Evolutionary conservation across 331 rosid species (phyloP).

Genomic region (Telfairia occidentalis): DNA sequence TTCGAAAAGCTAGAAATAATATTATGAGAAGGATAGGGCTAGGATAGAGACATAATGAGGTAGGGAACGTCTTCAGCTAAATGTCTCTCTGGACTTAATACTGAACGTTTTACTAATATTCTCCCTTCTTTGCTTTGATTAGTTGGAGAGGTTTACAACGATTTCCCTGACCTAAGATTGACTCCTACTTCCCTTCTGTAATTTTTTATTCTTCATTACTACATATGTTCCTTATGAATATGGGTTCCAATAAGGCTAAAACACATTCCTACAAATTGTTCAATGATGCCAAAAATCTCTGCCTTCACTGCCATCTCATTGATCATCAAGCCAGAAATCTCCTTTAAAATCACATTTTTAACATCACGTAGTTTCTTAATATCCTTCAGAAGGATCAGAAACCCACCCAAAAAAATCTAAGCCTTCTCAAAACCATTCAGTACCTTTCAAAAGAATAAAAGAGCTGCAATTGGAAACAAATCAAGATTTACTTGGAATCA

Average conservation of each 20-base stretch:
- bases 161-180: background rate
- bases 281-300: background rate
- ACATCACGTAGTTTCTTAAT: background rate
- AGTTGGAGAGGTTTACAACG: background rate
- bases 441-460: background rate
- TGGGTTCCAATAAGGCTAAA: background rate
- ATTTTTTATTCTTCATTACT: background rate
- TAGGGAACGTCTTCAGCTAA: background rate
- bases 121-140: background rate
- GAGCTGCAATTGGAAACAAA: background rate
- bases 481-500: background rate
- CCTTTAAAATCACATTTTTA: background rate
- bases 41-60: background rate
- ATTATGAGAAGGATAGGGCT: background rate
- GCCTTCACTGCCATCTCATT: background rate
- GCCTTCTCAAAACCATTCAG: background rate
- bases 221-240: background rate
- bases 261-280: background rate
- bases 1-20: background rate
- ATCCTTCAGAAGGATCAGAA: background rate
- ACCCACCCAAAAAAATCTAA: background rate
- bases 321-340: background rate
- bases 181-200: background rate
- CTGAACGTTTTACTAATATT: background rate
- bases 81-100: background rate